phyloP scores from a whole-genome alignment of 164 flowering plant species.

The Buxus sempervirens region DNA sequence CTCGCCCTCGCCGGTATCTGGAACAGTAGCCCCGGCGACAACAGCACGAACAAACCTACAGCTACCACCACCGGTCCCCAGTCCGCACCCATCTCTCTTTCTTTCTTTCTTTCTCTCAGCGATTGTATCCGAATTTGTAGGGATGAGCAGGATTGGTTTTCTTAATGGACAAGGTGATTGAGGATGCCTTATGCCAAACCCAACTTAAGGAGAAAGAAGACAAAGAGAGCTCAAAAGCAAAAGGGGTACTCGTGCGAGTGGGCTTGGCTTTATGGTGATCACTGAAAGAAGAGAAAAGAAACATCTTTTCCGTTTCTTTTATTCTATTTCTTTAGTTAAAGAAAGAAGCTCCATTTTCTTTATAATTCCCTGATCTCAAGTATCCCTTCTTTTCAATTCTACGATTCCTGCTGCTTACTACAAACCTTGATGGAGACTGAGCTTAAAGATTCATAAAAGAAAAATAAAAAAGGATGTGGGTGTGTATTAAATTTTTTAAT shows the following conservation, averaged over 20 bases:
- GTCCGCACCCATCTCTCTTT: slow-evolving; percentile 47
- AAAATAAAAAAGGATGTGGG: not conserved
- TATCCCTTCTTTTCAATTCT: too few relatives aligned
- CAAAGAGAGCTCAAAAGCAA: not conserved
- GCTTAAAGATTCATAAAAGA: too few relatives aligned
- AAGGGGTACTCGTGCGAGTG: too few relatives aligned
- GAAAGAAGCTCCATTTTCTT: too few relatives aligned
- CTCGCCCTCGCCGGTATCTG: slow-evolving; percentile 65
- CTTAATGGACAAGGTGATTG: not conserved
- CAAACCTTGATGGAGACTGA: too few relatives aligned
- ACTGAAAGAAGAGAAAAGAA: too few relatives aligned
- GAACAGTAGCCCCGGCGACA: slow-evolving; percentile 68
- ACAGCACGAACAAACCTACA: slow-evolving; percentile 52
- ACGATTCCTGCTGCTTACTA: too few relatives aligned
- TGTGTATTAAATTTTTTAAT: not conserved
- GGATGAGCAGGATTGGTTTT: not conserved
- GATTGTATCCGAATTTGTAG: not conserved
- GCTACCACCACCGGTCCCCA: slow-evolving; percentile 68
- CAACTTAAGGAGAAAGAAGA: slow-evolving; percentile 6
- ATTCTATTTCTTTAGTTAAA: too few relatives aligned
- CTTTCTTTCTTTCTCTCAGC: slow-evolving; percentile 4
- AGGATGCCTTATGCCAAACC: slow-evolving; percentile 11
- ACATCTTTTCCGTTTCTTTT: too few relatives aligned
- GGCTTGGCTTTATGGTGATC: too few relatives aligned
- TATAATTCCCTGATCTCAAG: too few relatives aligned